phyloP scores from a whole-genome alignment of 2,329 filamentous ascomycete genomes.

The Graphiopsis chlorocephala region DNA sequence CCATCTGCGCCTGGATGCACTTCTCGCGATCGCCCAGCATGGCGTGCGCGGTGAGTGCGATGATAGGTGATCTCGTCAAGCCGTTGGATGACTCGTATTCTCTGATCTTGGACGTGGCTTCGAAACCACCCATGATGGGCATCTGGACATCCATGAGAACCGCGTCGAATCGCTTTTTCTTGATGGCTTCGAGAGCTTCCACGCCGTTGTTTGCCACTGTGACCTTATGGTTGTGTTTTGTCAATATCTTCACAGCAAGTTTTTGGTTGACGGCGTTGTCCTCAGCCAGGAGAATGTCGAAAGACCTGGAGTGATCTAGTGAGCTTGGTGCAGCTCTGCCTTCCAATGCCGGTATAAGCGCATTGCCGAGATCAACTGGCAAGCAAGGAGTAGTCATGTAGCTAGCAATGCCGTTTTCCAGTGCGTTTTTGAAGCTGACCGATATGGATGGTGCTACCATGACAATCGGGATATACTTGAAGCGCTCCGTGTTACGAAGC shows the following conservation, averaged over 20 bases:
- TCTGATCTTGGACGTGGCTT: constrained; percentile 93
- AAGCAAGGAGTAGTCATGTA: constrained; percentile 98
- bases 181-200: constrained; percentile 89
- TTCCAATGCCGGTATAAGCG: constrained; percentile 92
- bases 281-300: constrained; percentile 91
- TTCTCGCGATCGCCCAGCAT: constrained; percentile 98
- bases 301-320: constrained; percentile 90
- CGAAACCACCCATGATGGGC: constrained; percentile 99
- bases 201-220: constrained; percentile 93
- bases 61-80: constrained; percentile 84
- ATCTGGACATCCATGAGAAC: constrained; percentile 99
- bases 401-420: constrained; percentile 95
- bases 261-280: constrained; percentile 98
- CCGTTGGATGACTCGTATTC: constrained; percentile 85
- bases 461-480: constrained; percentile 97
- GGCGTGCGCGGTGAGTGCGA: constrained; percentile 93
- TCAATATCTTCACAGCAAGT: constrained; percentile 90
- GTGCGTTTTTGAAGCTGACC: constrained; percentile 86
- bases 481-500: constrained; percentile 83
- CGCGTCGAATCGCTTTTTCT: constrained; percentile 89
- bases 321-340: constrained; percentile 87
- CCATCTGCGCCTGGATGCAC: constrained; percentile 98
- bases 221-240: constrained; percentile 91
- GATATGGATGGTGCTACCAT: constrained; percentile 84
- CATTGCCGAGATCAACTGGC: constrained; percentile 90